Base-by-base conservation (phyloP, 805 yeast genomes). In the Metschnikowia baotianmanensis region DNA sequence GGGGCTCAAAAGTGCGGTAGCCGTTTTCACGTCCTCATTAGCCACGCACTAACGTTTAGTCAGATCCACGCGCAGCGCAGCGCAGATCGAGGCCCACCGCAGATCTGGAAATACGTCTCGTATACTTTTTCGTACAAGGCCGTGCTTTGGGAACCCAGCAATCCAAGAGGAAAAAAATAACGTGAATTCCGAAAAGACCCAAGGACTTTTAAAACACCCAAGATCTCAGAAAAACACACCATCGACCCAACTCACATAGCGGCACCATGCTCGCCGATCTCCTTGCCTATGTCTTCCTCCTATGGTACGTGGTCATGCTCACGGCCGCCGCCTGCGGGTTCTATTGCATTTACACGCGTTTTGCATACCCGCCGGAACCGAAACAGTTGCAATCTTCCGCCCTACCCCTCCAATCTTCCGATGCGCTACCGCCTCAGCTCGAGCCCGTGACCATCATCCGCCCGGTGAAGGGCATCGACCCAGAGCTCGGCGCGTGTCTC, bases 391-490 rank as follows among this genome's bases (percentile, higher is more conserved):
- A n/a, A 31, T 16, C 15, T 21, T 12, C 40, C 19, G n/a, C 15
- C 22, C 21, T 12, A 8, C 28, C 6, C 6, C 12, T 15, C 28
- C 6, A 13, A 25, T 6, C 8, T 6, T 15, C 6, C 28, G 28
- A 16, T 13, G 17, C 16, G 11, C 20, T 11, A 10, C n/a, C 23
- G 11, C n/a, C 16, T 12, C 12, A 37, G 11, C 37, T 43, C 20
- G 72, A 66, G 43, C 67, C 71, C 6, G 96, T 88, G 15, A 77
- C 93, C 1, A 85, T 89, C 19, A 57, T 88, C 25, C 65, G 96
- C 22, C 96, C 96, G 0, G 69, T 88, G 43, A 86, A 86, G 55
- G 96, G 96, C 13, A 64, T 86, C 13, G 96, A 88, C 58, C 77
- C 89, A 1, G 90, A 83, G 49, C 71, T 87, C 62, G 75, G 71